These are phyloP conservation scores for Vitis hybrid DNA, from an alignment of 177 flowering plant species.

Conservation along the genomic window DNA sequence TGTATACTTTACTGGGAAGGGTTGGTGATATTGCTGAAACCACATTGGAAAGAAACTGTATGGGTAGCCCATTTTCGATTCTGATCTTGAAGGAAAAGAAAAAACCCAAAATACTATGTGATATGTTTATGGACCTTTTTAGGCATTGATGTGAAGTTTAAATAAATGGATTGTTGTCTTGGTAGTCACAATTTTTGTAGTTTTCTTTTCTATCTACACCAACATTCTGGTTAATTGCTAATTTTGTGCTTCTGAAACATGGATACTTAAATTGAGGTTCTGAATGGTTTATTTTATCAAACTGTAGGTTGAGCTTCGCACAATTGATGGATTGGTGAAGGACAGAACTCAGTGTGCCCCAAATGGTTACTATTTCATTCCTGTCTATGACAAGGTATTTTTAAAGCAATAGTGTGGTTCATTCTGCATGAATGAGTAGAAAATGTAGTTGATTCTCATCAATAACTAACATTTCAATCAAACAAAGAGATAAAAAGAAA, in stretches of 20 bases:
- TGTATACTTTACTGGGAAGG: background rate
- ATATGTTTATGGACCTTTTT: too few relatives aligned
- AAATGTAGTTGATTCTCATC: background rate
- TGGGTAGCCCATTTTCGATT: too few relatives aligned
- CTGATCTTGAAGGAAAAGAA: too few relatives aligned
- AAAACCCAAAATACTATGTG: too few relatives aligned
- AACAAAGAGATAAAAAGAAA: too few relatives aligned
- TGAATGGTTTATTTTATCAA: background rate
- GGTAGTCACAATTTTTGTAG: background rate
- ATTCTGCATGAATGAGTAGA: background rate
- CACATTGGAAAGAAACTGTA: background rate
- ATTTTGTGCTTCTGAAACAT: background rate
- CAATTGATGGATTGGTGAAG: conserved; percentile 89
- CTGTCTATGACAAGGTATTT: conserved; percentile 93
- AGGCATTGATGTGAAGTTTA: too few relatives aligned
- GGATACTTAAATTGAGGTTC: background rate
- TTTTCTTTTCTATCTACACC: background rate
- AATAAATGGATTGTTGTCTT: background rate
- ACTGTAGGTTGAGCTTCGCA: conserved; percentile 87
- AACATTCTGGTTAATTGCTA: background rate
- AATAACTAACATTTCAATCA: too few relatives aligned
- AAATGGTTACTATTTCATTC: conserved; percentile 98
- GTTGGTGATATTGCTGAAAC: background rate
- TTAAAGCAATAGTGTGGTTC: background rate
- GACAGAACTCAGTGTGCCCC: conserved; percentile 99